These are phyloP conservation scores for Fusarium sp. DNA, from an alignment of 2,329 filamentous ascomycete genomes.

Conservation along the genomic window DNA sequence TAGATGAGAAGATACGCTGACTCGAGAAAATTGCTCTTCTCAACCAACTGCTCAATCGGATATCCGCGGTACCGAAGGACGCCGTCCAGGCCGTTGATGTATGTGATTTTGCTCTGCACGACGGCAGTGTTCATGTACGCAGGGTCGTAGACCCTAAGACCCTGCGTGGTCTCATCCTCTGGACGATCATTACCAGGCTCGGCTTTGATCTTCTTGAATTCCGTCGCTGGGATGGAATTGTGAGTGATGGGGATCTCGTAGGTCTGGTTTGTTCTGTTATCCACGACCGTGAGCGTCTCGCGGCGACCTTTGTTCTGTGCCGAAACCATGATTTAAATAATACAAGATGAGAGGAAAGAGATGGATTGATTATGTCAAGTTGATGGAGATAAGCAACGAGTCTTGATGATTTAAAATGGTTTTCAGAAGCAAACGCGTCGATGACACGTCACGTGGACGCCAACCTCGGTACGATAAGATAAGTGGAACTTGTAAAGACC, in stretches of 20 bases:
- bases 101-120: conserved; percentile 60
- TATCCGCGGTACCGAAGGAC: conserved; percentile 63
- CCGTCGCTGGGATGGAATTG: conserved; percentile 60
- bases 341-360: not conserved
- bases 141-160: conserved; percentile 61
- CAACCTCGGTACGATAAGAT: conserved; percentile 6
- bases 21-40: conserved; percentile 61
- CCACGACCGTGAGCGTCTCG: conserved; percentile 55
- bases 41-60: conserved; percentile 61
- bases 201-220: conserved; percentile 62
- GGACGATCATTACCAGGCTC: conserved; percentile 47
- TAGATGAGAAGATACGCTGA: conserved; percentile 62
- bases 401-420: not conserved
- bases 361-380: not conserved
- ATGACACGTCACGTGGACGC: not conserved
- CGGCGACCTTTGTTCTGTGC: conserved; percentile 15
- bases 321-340: not conserved
- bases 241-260: conserved; percentile 61
- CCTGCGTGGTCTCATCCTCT: conserved; percentile 59
- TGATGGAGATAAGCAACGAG: not conserved
- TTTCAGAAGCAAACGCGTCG: conserved; percentile 6
- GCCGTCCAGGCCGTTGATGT: conserved; percentile 63
- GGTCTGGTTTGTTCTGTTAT: conserved; percentile 59
- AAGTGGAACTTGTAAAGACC: not conserved
- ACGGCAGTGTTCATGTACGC: conserved; percentile 64